phyloP scores from a whole-genome alignment of 1,284 basidiomycete species.

The Rhodotorula glutinis region DNA sequence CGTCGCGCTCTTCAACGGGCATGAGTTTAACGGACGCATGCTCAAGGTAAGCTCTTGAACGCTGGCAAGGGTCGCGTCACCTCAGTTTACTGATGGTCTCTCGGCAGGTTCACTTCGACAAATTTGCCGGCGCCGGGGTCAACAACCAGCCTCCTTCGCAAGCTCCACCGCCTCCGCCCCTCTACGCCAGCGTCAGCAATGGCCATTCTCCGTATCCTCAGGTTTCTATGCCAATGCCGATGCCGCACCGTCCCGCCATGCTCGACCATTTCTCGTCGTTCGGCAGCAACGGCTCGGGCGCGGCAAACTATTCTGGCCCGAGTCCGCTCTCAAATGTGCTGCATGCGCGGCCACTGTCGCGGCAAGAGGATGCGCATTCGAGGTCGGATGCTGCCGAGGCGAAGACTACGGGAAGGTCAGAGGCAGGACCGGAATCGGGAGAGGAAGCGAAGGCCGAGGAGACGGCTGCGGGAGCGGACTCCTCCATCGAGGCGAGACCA shows the following conservation, averaged over 20 bases:
- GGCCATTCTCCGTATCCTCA: neutral
- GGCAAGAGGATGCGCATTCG: neutral
- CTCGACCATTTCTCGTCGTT: conserved; percentile 2
- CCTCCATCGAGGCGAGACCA: no score
- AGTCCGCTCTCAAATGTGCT: conserved; percentile 6
- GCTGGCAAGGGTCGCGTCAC: no score
- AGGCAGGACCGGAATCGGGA: no score
- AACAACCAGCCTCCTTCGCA: neutral
- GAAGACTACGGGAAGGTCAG: no score
- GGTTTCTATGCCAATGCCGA: neutral
- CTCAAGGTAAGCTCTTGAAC: conserved; percentile 66
- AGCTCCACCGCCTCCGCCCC: conserved; percentile 1
- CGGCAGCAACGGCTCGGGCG: conserved; percentile 1
- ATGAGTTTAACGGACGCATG: conserved; percentile 74
- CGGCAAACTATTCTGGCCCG: neutral
- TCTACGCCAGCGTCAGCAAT: neutral
- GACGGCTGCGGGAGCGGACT: no score
- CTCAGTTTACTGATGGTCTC: no score
- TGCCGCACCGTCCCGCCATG: conserved; percentile 2
- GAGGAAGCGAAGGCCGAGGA: no score
- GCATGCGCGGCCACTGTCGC: neutral
- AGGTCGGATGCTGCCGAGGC: no score
- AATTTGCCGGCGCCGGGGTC: conserved; percentile 49
- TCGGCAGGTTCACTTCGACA: conserved; percentile 66
- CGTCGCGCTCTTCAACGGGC: conserved; percentile 51